Base-by-base conservation (phyloP, 768 basidiomycete genomes). In the Inosperma sp. region DNA sequence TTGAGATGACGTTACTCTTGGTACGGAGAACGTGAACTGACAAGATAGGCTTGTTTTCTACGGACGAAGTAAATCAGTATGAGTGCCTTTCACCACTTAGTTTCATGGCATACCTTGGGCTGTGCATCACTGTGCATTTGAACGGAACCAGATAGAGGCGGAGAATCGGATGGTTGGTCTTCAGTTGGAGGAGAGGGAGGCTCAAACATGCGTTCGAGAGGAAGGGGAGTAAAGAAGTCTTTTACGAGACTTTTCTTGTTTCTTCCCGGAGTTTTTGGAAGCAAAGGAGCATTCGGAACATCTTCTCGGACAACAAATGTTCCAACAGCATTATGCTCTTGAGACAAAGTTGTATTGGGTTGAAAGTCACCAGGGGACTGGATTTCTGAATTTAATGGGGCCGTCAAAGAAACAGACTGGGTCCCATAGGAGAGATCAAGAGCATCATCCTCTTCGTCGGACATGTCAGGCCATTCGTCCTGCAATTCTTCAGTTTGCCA, bases 401-500 rank as follows among this genome's bases (percentile, higher is more conserved):
- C 69, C 39, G 82, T 83, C 57, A 83, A 71, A 34, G 83, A 83
- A 48, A 84, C 70, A 46, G 81, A 79, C 68, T 72, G 72, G 53
- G 80, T 76, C 62, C 76, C 71, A 65, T 76, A 70, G 57, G 71
- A 66, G 60, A 71, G 55, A 59, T 72, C 64, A 64, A 68, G 63
- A 55, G 64, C 59, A 43, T 69, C 66, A 54, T 69, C 65, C 51
- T 64, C 68, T 36, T 70, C 70, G 19, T 74, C 72, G 16, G 70
- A 61, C 34, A 77, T 70, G 34, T 93, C 90, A 51, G 90, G 75
- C 93, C 93, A 96, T 72, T 94, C 93, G 58, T 94, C 92, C 52
- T 82, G 84, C 6, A 96, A 80, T 63, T 94, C 93, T 48, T 89
- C 88, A 1, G 90, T 91, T 65, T 88, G 84, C 89, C 89, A 92